phyloP scores from a whole-genome alignment of 2,329 filamentous ascomycete species.

The Tolypocladium album region DNA sequence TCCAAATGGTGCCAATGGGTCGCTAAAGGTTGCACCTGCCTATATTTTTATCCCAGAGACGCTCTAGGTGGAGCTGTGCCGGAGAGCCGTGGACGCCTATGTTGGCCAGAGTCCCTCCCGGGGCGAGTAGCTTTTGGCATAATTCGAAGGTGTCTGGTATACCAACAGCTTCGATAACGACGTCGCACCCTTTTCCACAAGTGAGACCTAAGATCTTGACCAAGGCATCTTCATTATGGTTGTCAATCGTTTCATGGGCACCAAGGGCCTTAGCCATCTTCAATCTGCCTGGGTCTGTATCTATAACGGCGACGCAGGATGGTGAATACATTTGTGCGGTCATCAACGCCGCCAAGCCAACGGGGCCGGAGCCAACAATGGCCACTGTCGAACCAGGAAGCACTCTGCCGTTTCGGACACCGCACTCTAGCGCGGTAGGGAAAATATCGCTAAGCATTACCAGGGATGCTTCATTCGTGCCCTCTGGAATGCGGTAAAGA shows the following conservation, averaged over 20 bases:
- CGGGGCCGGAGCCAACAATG: constrained; percentile 43
- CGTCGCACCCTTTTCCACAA: constrained; percentile 41
- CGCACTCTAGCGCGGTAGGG: constrained; percentile 45
- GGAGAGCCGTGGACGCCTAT: constrained; percentile 45
- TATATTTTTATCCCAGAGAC: constrained; percentile 43
- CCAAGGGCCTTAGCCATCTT: constrained; percentile 37
- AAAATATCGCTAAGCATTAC: constrained; percentile 46
- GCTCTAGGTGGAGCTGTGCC: constrained; percentile 39
- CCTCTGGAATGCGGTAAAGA: constrained; percentile 31
- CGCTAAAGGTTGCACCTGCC: too few species aligned
- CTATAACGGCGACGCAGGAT: constrained; percentile 37
- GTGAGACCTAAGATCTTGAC: constrained; percentile 31
- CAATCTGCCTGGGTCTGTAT: constrained; percentile 36
- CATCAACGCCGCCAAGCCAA: constrained; percentile 42
- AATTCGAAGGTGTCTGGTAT: constrained; percentile 40
- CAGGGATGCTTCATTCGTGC: constrained; percentile 27
- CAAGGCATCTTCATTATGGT: constrained; percentile 21
- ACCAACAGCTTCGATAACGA: constrained; percentile 48
- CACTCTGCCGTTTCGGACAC: constrained; percentile 39
- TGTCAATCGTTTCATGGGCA: constrained; percentile 32
- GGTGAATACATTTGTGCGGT: constrained; percentile 45
- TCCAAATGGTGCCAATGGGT: too few species aligned
- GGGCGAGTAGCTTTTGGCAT: constrained; percentile 40
- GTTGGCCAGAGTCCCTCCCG: constrained; percentile 44
- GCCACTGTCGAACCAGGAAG: constrained; percentile 39